These are phyloP conservation scores for Besnoitia besnoiti DNA, from an alignment of 169 alveolate species.

Conservation along the genomic window DNA sequence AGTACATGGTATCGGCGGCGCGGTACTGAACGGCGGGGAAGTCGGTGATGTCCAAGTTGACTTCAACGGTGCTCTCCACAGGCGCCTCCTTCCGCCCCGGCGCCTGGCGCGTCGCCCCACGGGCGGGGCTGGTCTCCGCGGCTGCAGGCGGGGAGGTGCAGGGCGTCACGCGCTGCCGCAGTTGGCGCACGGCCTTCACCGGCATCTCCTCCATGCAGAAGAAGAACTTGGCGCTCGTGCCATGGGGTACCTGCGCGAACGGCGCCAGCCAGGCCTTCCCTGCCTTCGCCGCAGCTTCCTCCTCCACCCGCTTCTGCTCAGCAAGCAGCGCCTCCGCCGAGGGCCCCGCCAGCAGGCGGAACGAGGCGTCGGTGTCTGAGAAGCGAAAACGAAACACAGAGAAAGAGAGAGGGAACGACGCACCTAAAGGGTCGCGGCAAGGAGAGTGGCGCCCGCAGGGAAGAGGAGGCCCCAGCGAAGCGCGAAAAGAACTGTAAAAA, in stretches of 20 bases:
- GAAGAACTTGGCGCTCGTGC: neutral
- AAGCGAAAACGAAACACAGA: neutral
- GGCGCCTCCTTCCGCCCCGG: no score
- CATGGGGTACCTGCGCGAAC: neutral
- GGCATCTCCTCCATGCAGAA: neutral
- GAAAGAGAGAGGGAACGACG: neutral
- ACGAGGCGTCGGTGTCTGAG: neutral
- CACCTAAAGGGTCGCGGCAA: neutral
- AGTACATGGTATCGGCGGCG: constrained; percentile 12
- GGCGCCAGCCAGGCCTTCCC: neutral
- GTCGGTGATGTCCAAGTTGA: neutral
- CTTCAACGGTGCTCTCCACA: neutral
- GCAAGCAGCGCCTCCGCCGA: neutral
- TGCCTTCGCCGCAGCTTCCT: neutral
- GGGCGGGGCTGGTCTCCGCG: neutral
- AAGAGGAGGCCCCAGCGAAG: neutral
- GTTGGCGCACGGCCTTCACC: neutral
- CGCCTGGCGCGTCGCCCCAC: no score
- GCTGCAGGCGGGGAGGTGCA: neutral
- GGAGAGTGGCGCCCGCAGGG: neutral
- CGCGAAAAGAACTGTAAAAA: no score
- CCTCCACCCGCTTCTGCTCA: constrained; percentile 9
- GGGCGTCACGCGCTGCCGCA: neutral
- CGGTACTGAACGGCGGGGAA: neutral
- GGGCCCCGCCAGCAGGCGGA: neutral